These are phyloP conservation scores for Harringtonia lauricola DNA, from an alignment of 2,329 filamentous ascomycete genomes.

Conservation along the genomic window DNA sequence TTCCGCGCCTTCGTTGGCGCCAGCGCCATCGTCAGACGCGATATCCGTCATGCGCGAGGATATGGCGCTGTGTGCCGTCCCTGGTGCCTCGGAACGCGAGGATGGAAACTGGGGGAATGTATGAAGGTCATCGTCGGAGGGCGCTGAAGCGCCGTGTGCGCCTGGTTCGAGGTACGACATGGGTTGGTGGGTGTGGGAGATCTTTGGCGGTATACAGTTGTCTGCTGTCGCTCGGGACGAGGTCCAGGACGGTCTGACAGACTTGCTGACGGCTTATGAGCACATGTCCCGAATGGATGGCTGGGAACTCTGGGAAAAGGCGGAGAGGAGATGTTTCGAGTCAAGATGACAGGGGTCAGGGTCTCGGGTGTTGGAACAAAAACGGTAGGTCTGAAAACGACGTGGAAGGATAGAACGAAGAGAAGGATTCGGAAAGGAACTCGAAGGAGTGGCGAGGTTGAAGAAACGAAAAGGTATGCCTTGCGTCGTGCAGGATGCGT, in stretches of 20 bases:
- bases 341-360: too few species aligned
- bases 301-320: too few species aligned
- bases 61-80: conserved; percentile 44
- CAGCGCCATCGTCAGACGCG: conserved; percentile 43
- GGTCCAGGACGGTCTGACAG: too few species aligned
- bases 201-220: too few species aligned
- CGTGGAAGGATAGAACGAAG: not conserved
- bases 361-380: too few species aligned
- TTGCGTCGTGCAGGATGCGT: not conserved
- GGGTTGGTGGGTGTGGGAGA: too few species aligned
- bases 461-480: too few species aligned
- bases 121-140: conserved; percentile 20
- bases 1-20: conserved; percentile 23
- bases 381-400: not conserved
- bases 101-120: conserved; percentile 29
- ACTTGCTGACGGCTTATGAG: too few species aligned
- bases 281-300: too few species aligned
- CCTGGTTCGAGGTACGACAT: conserved; percentile 21
- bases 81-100: conserved; percentile 33
- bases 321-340: too few species aligned
- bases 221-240: not conserved
- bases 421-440: not conserved
- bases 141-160: conserved; percentile 23
- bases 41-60: conserved; percentile 64
- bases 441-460: not conserved